phyloP scores from a whole-genome alignment of 176 grass and related monocot species.

The Hsuehochloa calcarea region DNA sequence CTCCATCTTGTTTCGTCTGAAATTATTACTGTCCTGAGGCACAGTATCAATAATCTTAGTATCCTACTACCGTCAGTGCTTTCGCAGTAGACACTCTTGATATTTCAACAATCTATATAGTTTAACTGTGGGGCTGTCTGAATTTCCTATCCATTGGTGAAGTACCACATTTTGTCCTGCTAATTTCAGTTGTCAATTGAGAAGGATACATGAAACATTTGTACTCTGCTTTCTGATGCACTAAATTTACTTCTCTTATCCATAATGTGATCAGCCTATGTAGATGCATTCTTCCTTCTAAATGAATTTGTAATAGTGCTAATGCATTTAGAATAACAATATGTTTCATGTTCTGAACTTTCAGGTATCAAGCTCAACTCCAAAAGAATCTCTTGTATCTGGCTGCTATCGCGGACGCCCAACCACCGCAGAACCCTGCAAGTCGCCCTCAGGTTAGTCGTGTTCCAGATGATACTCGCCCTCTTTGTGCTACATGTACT shows the following conservation, averaged over 20 bases:
- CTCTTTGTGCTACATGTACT: background rate
- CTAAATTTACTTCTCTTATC: background rate
- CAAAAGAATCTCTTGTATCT: slow-evolving; percentile 97
- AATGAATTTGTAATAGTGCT: background rate
- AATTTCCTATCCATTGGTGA: background rate
- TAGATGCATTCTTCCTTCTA: background rate
- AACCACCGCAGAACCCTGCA: slow-evolving; percentile 65
- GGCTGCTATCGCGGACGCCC: slow-evolving; percentile 93
- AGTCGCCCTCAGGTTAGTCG: slow-evolving; percentile 74
- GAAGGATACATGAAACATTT: background rate
- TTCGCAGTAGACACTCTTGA: background rate
- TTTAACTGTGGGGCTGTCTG: background rate
- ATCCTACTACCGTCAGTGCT: background rate
- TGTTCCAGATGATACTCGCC: background rate
- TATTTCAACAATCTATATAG: background rate
- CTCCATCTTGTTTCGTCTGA: background rate
- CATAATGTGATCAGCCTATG: background rate
- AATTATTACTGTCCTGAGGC: background rate
- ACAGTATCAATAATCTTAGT: background rate
- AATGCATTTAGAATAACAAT: slow-evolving; percentile 21
- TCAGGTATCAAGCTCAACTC: slow-evolving; percentile 95
- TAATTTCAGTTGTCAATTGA: slow-evolving; percentile 25
- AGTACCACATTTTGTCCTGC: background rate
- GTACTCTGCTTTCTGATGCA: background rate
- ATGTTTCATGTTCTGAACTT: slow-evolving; percentile 19